A percentile compares a stretch with the other conserved stretches of the same genome.
Evolutionary conservation across 768 basidiomycete genomes (phyloP).

Genomic region (Strobilomyces dryophilus): DNA sequence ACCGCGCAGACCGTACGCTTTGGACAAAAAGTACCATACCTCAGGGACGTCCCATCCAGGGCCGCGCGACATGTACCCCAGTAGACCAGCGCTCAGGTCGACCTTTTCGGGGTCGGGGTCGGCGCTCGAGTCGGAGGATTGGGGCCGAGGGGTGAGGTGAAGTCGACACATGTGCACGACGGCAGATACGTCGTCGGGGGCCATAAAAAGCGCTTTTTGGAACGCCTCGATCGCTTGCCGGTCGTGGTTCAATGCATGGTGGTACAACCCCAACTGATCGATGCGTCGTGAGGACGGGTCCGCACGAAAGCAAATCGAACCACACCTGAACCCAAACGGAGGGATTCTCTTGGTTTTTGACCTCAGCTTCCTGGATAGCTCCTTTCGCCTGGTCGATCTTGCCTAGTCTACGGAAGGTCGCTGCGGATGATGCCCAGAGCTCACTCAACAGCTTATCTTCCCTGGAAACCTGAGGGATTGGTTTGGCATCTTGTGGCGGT

Average conservation of each 20-base stretch:
- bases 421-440: constrained; percentile 91
- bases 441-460: constrained; percentile 72
- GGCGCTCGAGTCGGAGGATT: constrained; percentile 7
- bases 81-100: constrained; percentile 79
- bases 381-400: constrained; percentile 88
- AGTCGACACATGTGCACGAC: constrained; percentile 74
- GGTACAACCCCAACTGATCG: constrained; percentile 68
- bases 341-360: constrained; percentile 78
- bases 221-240: constrained; percentile 71
- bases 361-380: constrained; percentile 94
- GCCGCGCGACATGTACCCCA: constrained; percentile 73
- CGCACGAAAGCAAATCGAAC: background rate
- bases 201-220: constrained; percentile 85
- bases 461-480: constrained; percentile 42
- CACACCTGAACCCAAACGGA: constrained; percentile 92
- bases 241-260: constrained; percentile 53
- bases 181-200: constrained; percentile 74
- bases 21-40: constrained; percentile 91
- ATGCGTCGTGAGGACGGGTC: constrained; percentile 1
- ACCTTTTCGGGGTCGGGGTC: constrained; percentile 43
- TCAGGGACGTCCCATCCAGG: constrained; percentile 89
- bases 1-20: constrained; percentile 71
- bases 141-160: constrained; percentile 48
- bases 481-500: constrained; percentile 30
- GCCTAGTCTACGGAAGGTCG: constrained; percentile 85